Conservation (phyloP, 768 basidiomycete species). For the Boletus vermiculosoides region DNA sequence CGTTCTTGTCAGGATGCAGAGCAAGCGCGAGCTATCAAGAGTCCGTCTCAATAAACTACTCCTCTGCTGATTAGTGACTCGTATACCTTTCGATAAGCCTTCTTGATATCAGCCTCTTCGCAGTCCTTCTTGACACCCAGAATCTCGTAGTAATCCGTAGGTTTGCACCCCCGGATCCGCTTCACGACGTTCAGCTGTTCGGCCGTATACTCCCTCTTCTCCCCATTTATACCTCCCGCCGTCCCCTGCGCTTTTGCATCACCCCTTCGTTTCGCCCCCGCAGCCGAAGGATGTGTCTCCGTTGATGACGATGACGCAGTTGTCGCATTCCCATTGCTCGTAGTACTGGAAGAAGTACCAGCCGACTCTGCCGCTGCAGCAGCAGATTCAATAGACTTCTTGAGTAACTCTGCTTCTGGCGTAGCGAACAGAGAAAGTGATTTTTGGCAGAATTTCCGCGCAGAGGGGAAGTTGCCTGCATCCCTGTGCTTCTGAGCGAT, state of each 20-base stretch:
- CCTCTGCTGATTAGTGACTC: conserved; percentile 13
- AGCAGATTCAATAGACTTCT: conserved; percentile 63
- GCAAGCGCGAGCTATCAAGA: conserved; percentile 73
- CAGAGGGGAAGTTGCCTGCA: conserved; percentile 68
- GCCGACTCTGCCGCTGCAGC: conserved; percentile 38
- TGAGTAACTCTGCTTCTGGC: conserved; percentile 65
- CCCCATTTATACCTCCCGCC: conserved; percentile 60
- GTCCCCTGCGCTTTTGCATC: conserved; percentile 43
- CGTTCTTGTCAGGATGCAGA: conserved; percentile 90
- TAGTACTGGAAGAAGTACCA: conserved; percentile 39
- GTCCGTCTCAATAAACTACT: conserved; percentile 6
- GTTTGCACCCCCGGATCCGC: conserved; percentile 80
- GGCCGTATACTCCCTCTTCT: conserved; percentile 83
- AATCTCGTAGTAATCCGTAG: conserved; percentile 93
- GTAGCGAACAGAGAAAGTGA: conserved; percentile 81
- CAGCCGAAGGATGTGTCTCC: conserved; percentile 73
- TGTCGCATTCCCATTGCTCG: conserved; percentile 34
- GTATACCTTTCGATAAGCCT: conserved; percentile 91
- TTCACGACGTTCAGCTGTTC: conserved; percentile 85
- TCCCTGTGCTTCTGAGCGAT: conserved; percentile 78
- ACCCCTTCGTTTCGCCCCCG: conserved; percentile 66
- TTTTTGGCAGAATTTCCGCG: conserved; percentile 88
- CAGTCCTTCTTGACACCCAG: conserved; percentile 75
- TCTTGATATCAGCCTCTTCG: conserved; percentile 84
- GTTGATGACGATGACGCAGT: conserved; percentile 49